A percentile compares a stretch with the other conserved stretches of the same genome.
Evolutionary conservation across 441 rosid species (phyloP).

Genomic region (Melastoma candidum): DNA sequence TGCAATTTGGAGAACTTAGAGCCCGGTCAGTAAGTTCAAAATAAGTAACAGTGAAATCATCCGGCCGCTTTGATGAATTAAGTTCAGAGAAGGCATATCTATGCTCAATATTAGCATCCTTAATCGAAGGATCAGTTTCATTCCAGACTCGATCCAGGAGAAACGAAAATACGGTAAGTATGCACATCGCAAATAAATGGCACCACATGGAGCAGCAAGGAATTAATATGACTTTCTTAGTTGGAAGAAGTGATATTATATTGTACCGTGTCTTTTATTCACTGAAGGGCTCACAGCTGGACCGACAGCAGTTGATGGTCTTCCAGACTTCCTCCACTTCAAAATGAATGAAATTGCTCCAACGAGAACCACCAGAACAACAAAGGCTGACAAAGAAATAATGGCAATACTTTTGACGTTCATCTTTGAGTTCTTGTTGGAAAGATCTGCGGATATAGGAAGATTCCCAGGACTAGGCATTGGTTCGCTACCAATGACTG

Average conservation of each 20-base stretch:
- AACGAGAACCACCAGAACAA: conserved; percentile 54
- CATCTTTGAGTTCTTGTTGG: conserved; percentile 57
- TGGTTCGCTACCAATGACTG: conserved; percentile 46
- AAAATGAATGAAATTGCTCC: conserved; percentile 55
- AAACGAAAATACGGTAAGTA: neutral
- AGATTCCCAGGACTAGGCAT: conserved; percentile 55
- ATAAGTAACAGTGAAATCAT: neutral
- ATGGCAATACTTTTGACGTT: conserved; percentile 59
- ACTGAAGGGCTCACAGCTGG: conserved; percentile 55
- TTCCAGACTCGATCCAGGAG: too few relatives aligned
- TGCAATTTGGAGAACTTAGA: conserved; percentile 24
- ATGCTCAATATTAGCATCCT: too few relatives aligned
- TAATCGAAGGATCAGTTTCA: too few relatives aligned
- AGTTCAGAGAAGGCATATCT: too few relatives aligned
- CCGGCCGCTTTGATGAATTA: too few relatives aligned
- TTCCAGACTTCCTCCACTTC: conserved; percentile 75
- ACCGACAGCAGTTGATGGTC: conserved; percentile 78
- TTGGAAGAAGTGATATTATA: neutral
- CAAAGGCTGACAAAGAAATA: conserved; percentile 72
- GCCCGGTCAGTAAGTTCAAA: neutral
- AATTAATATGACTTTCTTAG: neutral
- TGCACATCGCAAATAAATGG: neutral
- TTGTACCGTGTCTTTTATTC: conserved; percentile 80
- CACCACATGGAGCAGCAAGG: neutral
- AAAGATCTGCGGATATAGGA: conserved; percentile 57